Conservation (phyloP, 164 flowering plant species). For the Piper betle region DNA sequence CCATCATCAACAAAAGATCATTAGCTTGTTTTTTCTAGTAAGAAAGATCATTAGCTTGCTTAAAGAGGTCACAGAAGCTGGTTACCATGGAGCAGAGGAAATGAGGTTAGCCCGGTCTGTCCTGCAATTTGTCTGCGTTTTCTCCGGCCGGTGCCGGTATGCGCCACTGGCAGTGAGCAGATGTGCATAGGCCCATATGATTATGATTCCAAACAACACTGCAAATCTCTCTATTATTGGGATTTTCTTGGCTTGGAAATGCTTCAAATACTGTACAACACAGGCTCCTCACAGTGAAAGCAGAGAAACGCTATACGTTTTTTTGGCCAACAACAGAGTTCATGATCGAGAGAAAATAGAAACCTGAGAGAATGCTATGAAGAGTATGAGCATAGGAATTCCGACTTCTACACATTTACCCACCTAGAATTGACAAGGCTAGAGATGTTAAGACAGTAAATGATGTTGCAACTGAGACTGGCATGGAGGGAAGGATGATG, state of each 20-base stretch:
- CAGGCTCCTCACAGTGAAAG: slow-evolving; percentile 1
- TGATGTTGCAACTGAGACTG: background rate
- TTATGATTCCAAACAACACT: slow-evolving; percentile 55
- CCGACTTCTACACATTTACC: slow-evolving; percentile 94
- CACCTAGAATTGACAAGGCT: slow-evolving; percentile 29
- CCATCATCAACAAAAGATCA: background rate
- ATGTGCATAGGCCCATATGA: slow-evolving; percentile 98
- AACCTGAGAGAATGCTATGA: slow-evolving; percentile 85
- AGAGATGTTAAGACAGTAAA: background rate
- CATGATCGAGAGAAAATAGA: no score
- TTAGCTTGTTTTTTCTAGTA: no score
- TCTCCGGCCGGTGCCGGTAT: slow-evolving; percentile 70
- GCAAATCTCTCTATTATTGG: slow-evolving; percentile 90
- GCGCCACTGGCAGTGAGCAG: slow-evolving; percentile 94
- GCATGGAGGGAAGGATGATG: background rate
- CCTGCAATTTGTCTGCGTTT: slow-evolving; percentile 68
- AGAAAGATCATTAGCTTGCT: no score
- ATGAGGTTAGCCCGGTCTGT: slow-evolving; percentile 90
- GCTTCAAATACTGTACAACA: slow-evolving; percentile 57
- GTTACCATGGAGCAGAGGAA: slow-evolving; percentile 88
- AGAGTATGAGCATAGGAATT: slow-evolving; percentile 83
- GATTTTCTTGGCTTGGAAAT: slow-evolving; percentile 41
- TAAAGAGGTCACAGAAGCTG: background rate
- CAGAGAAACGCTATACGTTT: no score
- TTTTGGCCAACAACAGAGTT: no score